Percentiles rank a stretch among this genome's conserved stretches.
phyloP scores from a whole-genome alignment of 352 stramenopile species.

The Pythium sukuiense region DNA sequence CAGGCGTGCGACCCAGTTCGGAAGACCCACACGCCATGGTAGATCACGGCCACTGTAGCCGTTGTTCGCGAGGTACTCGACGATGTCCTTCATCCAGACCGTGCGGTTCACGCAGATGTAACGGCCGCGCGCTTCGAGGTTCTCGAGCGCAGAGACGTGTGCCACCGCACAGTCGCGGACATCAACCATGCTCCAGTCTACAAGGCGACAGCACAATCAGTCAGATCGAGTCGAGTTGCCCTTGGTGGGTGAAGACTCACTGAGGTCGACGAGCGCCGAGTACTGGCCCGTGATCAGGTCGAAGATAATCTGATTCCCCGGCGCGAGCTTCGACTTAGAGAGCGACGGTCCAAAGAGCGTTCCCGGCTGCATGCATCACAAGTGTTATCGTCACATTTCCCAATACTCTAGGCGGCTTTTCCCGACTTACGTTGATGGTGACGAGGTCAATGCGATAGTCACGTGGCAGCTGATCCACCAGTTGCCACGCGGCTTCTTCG shows the following conservation, averaged over 20 bases:
- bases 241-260: conserved; percentile 28
- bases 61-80: conserved; percentile 82
- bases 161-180: conserved; percentile 82
- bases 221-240: conserved; percentile 8
- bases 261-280: conserved; percentile 84
- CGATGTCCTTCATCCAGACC: conserved; percentile 89
- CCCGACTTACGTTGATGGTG: conserved; percentile 74
- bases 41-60: conserved; percentile 85
- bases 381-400: not conserved
- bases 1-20: conserved; percentile 82
- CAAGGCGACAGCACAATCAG: conserved; percentile 2
- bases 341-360: conserved; percentile 82
- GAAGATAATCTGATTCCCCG: conserved; percentile 87
- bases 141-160: conserved; percentile 81
- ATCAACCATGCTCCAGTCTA: conserved; percentile 86
- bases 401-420: not conserved
- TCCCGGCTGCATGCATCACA: conserved; percentile 44
- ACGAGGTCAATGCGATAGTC: conserved; percentile 85
- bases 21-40: conserved; percentile 78
- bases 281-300: conserved; percentile 87
- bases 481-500: conserved; percentile 85
- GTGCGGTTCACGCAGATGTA: conserved; percentile 88
- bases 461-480: conserved; percentile 82
- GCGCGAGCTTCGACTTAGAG: conserved; percentile 79
- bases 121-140: conserved; percentile 76